A percentile compares a stretch with the other conserved stretches of the same genome.
Conservation (phyloP, 805 yeast species). For the Lipomyces sp. region DNA sequence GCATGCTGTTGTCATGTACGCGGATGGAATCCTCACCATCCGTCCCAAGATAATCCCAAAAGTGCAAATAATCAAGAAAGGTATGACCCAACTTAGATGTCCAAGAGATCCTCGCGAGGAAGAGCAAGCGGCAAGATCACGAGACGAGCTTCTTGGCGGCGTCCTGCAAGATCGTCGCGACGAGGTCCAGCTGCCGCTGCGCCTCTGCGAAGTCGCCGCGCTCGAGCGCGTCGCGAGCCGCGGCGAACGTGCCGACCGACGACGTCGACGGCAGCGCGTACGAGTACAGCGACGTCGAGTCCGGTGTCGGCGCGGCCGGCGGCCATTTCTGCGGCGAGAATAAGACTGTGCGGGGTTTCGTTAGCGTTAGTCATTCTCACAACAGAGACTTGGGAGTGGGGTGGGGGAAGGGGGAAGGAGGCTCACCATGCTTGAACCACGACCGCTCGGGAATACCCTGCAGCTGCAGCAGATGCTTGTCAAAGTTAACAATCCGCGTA, state of each 20-base stretch:
- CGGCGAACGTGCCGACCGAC: slow-evolving; percentile 56
- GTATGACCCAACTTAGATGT: too few species aligned
- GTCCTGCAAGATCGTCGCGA: slow-evolving; percentile 1
- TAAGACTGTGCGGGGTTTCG: slow-evolving; percentile 1
- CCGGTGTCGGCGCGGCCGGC: slow-evolving; percentile 43
- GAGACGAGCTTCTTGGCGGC: slow-evolving; percentile 21
- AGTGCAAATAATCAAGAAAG: too few species aligned
- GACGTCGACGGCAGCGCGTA: slow-evolving; percentile 46
- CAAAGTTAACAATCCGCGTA: slow-evolving; percentile 42
- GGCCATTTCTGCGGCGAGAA: slow-evolving; percentile 66
- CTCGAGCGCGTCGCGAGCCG: slow-evolving; percentile 63
- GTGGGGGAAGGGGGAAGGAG: slow-evolving; percentile 45
- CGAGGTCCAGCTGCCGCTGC: slow-evolving; percentile 37
- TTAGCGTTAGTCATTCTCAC: neutral
- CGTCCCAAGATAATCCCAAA: too few species aligned
- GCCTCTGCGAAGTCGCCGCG: slow-evolving; percentile 51
- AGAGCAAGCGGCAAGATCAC: too few species aligned
- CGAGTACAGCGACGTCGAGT: neutral
- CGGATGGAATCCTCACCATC: too few species aligned
- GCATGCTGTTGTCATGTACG: too few species aligned
- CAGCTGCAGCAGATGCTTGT: slow-evolving; percentile 42
- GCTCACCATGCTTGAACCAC: slow-evolving; percentile 58
- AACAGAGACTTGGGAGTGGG: neutral
- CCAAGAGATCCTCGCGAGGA: too few species aligned
- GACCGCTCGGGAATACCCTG: slow-evolving; percentile 50